phyloP scores from a whole-genome alignment of 208 protist species.

The Leishmania guyanensis region DNA sequence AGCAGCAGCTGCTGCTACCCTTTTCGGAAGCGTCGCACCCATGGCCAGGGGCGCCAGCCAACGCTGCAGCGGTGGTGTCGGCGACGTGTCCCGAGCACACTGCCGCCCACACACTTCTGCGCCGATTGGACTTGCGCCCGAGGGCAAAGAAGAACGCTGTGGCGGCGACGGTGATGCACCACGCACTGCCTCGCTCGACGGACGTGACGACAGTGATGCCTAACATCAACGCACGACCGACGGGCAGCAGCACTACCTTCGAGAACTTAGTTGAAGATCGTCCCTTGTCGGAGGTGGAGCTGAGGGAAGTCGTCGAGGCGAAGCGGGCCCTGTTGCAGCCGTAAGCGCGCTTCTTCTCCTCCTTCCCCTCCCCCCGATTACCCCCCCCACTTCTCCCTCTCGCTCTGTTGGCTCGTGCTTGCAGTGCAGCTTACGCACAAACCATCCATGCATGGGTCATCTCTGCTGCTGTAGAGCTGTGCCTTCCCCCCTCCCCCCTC shows the following conservation, averaged over 20 bases:
- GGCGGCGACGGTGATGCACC: slow-evolving; percentile 1
- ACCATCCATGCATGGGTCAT: background rate
- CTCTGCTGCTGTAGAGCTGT: background rate
- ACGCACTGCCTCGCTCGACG: slow-evolving; percentile 39
- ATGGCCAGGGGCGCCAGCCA: background rate
- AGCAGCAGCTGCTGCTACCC: background rate
- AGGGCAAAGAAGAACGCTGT: slow-evolving; percentile 12
- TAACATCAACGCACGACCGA: background rate
- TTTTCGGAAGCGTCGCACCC: slow-evolving; percentile 8
- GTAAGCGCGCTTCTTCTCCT: background rate
- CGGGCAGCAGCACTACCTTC: background rate
- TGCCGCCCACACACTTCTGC: slow-evolving; percentile 44
- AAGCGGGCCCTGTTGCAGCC: slow-evolving; percentile 9
- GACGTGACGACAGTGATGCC: slow-evolving; percentile 18
- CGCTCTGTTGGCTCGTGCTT: background rate
- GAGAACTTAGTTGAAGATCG: slow-evolving; percentile 31
- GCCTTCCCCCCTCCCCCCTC: background rate
- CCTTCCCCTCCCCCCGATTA: background rate
- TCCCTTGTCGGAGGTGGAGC: slow-evolving; percentile 25
- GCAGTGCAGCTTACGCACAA: background rate
- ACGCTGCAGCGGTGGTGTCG: background rate
- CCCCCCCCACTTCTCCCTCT: background rate
- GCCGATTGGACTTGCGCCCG: slow-evolving; percentile 37
- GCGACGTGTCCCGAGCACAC: background rate
- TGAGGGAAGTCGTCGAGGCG: slow-evolving; percentile 21